Evolutionary conservation across 208 protist genomes (phyloP), one percentile per base, ranked within the genome.

Genomic region (Dictyostelium gargantuum): DNA sequence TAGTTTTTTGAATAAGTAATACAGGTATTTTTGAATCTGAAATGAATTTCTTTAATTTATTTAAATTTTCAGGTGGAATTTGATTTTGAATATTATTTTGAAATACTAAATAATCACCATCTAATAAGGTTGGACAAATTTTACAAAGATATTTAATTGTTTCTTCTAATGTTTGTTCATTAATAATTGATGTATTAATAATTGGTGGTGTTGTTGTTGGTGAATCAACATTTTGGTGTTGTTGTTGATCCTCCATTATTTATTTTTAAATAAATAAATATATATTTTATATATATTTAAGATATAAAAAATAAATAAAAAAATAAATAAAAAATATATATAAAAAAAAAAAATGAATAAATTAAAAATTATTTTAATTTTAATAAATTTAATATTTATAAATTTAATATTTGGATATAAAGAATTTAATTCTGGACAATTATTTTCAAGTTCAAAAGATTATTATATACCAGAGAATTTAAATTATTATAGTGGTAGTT

Each of bases 1-100:
- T 19, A 48, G 68, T 35, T 38, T 89, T 89, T 89, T 89, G 82
- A 79, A 89, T 89, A 6, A 89, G 21, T 50, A 89, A 77, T 77
- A 89, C 82, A 29, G 82, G 82, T 48, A 68, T 61, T 56, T 89
- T 89, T 38, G 82, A 38, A 52, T 89, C 82, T 6, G 48, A 35
- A 29, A 77, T 77, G 21, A 89, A 89, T 48, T 89, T 89, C 40
- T 73, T 75, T 9, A 89, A 42, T 44, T 79, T 89, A 8, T 17
- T 68, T 6, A 68, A 2, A 76, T 54, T 42, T 19, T 85, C 80
- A 21, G 70, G 40, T 70, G 61, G 61, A 35, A 74, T 74, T 79
- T 32, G 48, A 26, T 61, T 46, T 35, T 9, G 56, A 10, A 89
- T 6, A 35, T 63, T 40, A 2, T 29, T 40, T 79, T 89, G 68